Conservation (phyloP, 2,329 filamentous ascomycete species). For the Leptosphaerulina australis region DNA sequence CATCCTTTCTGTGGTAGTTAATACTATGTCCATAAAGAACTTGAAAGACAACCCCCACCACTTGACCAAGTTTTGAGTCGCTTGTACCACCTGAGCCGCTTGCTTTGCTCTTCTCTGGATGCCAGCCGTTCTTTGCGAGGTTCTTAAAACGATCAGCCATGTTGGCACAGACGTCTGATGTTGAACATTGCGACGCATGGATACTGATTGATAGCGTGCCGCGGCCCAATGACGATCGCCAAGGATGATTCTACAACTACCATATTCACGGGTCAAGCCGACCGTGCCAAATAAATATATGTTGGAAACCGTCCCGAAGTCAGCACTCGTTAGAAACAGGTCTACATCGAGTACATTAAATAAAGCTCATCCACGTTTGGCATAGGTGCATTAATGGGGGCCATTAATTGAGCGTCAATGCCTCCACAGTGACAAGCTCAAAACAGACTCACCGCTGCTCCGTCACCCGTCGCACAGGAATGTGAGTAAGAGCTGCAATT, state of each 20-base stretch:
- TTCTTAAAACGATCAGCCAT: slow-evolving; percentile 47
- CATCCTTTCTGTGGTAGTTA: slow-evolving; percentile 58
- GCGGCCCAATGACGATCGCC: slow-evolving; percentile 34
- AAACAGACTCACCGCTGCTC: background rate
- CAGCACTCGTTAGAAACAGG: background rate
- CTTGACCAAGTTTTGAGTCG: slow-evolving; percentile 60
- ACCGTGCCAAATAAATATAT: background rate
- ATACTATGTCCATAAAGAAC: background rate
- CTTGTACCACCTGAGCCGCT: slow-evolving; percentile 41
- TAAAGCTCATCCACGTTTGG: background rate
- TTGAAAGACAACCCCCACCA: slow-evolving; percentile 56
- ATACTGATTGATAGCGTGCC: slow-evolving; percentile 11
- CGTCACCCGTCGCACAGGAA: slow-evolving; percentile 1
- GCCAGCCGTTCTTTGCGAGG: slow-evolving; percentile 57
- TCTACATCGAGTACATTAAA: background rate
- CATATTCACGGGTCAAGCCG: background rate
- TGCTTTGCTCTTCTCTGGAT: slow-evolving; percentile 47
- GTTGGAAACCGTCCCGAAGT: background rate
- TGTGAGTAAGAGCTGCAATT: background rate
- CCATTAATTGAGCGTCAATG: background rate
- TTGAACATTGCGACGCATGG: slow-evolving; percentile 18
- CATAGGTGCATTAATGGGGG: background rate
- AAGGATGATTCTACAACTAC: slow-evolving; percentile 19
- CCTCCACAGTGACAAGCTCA: background rate
- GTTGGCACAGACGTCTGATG: slow-evolving; percentile 20